Conservation (phyloP, 2,329 filamentous ascomycete genomes). For the Chaetothyriales sp. region DNA sequence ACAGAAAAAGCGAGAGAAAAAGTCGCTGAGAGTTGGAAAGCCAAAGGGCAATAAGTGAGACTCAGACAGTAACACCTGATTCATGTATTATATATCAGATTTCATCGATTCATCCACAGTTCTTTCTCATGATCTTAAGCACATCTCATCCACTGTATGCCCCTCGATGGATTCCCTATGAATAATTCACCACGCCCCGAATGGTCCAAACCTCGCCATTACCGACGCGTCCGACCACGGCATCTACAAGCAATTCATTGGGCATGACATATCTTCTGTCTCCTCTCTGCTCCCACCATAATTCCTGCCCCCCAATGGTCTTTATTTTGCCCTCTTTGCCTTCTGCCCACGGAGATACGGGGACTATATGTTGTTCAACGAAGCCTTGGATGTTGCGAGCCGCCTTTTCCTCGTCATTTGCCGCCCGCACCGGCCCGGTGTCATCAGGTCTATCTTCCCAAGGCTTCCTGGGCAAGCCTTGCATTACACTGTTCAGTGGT, state of each 20-base stretch:
- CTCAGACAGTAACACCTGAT: background rate
- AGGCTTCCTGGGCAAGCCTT: constrained; percentile 64
- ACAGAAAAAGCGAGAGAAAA: background rate
- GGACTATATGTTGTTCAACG: constrained; percentile 72
- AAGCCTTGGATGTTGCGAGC: constrained; percentile 62
- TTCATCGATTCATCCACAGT: background rate
- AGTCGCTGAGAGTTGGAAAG: background rate
- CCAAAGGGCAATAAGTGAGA: background rate
- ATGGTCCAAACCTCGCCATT: constrained; percentile 85
- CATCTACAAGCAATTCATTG: constrained; percentile 60
- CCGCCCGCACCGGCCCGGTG: constrained; percentile 27
- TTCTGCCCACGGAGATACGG: constrained; percentile 59
- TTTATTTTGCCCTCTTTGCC: constrained; percentile 46
- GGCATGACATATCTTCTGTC: constrained; percentile 54
- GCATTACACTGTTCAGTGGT: constrained; percentile 69
- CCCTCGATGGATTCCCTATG: constrained; percentile 2
- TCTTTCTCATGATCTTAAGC: background rate
- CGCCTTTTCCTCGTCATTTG: constrained; percentile 58
- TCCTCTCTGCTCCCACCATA: constrained; percentile 71
- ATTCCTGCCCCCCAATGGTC: constrained; percentile 51
- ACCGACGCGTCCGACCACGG: constrained; percentile 56
- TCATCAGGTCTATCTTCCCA: constrained; percentile 44
- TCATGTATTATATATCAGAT: background rate
- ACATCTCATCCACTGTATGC: background rate
- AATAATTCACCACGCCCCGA: constrained; percentile 44